Base-by-base conservation (phyloP, 352 stramenopile genomes). In the Globisporangium viniferum region DNA sequence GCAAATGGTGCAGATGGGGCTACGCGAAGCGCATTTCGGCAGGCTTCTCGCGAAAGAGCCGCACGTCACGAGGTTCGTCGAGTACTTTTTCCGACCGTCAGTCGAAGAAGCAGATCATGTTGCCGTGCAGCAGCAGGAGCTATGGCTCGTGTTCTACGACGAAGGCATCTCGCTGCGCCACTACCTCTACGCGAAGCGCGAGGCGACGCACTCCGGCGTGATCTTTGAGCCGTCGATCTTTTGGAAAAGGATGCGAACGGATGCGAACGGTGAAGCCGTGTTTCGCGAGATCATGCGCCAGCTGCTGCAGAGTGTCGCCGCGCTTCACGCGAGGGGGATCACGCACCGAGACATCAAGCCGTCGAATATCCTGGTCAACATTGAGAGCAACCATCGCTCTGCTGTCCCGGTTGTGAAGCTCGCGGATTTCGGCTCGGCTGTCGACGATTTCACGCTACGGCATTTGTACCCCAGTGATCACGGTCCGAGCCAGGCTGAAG, bases 271-370 rank as follows among this genome's bases (percentile, higher is more conserved):
- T 0, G 85, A 90, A 74, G 63, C 75, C 20, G 87, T 93, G 18
- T 60, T 99, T 59, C 90, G 90, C 54, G 94, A 98, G 61, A 98
- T 98, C 69, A 72, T 98, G 68, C 94, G 88, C n/a, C 97, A 99
- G 78, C 65, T 98, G 41, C 79, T 99, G 9, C 75, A 98, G 62
- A 91, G 82, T 15, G 80, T 98, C 1, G 89, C 96, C 70, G 77
- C 83, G 18, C 73, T 99, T 0, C 97, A 99, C 73, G 73, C 81
- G 1, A 77, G 72, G 29, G 94, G 93, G 9, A 97, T 99, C 56
- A 98, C 97, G 51, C 95, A 99, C 71, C 85, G 86, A 5, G 84
- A 92, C 54, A 85, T 91, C 53, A 92, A 92, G 62, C 88, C 89
- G 54, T 94, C 85, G 9, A 94, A 94, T 53, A 89, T 94, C 65